A percentile compares a stretch with the other conserved stretches of the same genome.
phyloP scores from a whole-genome alignment of 176 grass and related monocot genomes.

The Hsuehochloa calcarea region DNA sequence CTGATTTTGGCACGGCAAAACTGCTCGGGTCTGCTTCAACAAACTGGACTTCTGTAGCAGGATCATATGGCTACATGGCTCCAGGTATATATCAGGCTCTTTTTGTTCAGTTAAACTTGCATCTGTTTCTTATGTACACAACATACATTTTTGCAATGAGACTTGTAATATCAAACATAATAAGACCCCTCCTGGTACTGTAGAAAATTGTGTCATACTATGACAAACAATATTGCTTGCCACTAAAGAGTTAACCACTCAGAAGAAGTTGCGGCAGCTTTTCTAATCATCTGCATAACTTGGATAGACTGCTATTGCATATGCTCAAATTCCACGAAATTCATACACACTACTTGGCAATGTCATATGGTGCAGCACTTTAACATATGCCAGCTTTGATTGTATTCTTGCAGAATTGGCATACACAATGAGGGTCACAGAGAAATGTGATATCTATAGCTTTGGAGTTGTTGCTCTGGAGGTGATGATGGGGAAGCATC shows the following conservation, averaged over 20 bases:
- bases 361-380: background rate
- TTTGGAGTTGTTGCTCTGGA: conserved; percentile 76
- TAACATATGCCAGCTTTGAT: background rate
- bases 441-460: conserved; percentile 88
- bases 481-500: conserved; percentile 90
- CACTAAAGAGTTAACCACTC: background rate
- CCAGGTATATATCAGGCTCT: conserved; percentile 52
- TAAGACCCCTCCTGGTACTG: background rate
- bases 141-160: background rate
- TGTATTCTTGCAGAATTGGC: conserved; percentile 64
- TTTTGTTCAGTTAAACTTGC: background rate
- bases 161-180: background rate
- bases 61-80: conserved; percentile 92
- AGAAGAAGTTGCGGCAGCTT: background rate
- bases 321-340: background rate
- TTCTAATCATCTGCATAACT: background rate
- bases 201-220: background rate
- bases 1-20: conserved; percentile 82
- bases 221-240: background rate
- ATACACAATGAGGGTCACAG: conserved; percentile 86
- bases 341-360: background rate
- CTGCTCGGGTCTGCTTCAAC: conserved; percentile 51
- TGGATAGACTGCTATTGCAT: background rate
- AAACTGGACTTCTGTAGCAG: conserved; percentile 82
- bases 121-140: background rate